phyloP scores from a whole-genome alignment of 225 moss, liverwort and hornwort genomes.

The Lunularia cruciata region DNA sequence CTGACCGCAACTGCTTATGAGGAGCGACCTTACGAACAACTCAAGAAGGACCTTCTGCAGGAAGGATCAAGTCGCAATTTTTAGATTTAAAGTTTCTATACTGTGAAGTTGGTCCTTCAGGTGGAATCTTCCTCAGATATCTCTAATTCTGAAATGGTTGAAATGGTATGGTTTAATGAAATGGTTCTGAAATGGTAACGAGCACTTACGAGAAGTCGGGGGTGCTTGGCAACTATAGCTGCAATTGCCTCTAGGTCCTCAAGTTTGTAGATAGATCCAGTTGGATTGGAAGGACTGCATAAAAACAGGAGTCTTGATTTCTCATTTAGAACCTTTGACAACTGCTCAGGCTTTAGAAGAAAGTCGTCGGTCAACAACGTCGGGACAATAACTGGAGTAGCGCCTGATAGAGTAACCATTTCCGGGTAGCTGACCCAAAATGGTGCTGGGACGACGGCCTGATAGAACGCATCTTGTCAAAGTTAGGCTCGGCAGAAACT shows the following conservation, averaged over 20 bases:
- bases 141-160: no score
- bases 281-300: conserved; percentile 93
- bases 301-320: conserved; percentile 83
- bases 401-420: conserved; percentile 80
- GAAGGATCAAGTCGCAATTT: no score
- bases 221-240: conserved; percentile 77
- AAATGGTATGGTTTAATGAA: no score
- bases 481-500: no score
- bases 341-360: conserved; percentile 72
- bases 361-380: conserved; percentile 74
- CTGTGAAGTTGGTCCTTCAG: no score
- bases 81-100: no score
- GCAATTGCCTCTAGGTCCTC: conserved; percentile 83
- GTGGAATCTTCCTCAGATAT: no score
- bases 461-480: no score
- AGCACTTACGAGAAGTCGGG: conserved; percentile 80
- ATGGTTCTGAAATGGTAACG: no score
- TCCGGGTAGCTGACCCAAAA: conserved; percentile 99
- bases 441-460: conserved; percentile 93
- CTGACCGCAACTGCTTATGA: no score
- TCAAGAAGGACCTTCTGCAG: no score
- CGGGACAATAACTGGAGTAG: conserved; percentile 77
- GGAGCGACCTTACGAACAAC: no score
- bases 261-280: conserved; percentile 73
- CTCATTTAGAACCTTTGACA: conserved; percentile 68